A percentile compares a stretch with the other conserved stretches of the same genome.
phyloP scores from a whole-genome alignment of 1,139 yeast species.

The Komagataea norvegica region DNA sequence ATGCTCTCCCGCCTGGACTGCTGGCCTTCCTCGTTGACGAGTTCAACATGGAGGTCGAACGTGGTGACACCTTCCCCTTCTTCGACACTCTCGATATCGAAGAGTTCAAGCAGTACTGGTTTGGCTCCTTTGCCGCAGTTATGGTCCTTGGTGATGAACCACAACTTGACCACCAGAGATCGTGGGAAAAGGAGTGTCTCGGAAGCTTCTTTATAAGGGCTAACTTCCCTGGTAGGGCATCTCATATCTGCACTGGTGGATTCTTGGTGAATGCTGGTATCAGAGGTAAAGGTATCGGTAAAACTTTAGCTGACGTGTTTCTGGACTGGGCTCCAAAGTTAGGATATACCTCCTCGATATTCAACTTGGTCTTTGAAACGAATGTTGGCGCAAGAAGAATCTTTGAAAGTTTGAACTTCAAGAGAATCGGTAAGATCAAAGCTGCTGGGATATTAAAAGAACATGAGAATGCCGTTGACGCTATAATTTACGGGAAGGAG shows the following conservation, averaged over 20 bases:
- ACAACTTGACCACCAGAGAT: conserved; percentile 50
- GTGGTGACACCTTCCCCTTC: conserved; percentile 85
- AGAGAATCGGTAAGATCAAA: conserved; percentile 70
- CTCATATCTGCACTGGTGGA: conserved; percentile 89
- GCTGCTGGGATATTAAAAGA: conserved; percentile 87
- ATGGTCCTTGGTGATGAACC: conserved; percentile 80
- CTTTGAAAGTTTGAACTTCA: conserved; percentile 75
- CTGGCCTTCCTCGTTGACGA: conserved; percentile 83
- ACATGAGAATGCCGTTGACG: conserved; percentile 77
- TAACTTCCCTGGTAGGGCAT: conserved; percentile 86
- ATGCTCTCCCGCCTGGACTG: conserved; percentile 67
- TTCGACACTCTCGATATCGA: conserved; percentile 71
- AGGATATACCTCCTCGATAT: conserved; percentile 80
- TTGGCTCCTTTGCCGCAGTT: conserved; percentile 71
- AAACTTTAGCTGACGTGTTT: conserved; percentile 75
- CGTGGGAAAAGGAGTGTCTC: conserved; percentile 87
- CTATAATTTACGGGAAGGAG: conserved; percentile 63
- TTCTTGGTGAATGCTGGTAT: conserved; percentile 89
- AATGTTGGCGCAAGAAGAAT: conserved; percentile 78
- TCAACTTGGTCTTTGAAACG: conserved; percentile 84
- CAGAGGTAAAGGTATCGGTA: conserved; percentile 90
- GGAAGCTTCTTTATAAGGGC: conserved; percentile 84
- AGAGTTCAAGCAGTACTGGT: conserved; percentile 81
- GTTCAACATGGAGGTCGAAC: conserved; percentile 85
- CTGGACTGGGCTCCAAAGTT: conserved; percentile 87